phyloP scores from a whole-genome alignment of 225 moss, liverwort and hornwort genomes.

The Rhytidiadelphus loreus region DNA sequence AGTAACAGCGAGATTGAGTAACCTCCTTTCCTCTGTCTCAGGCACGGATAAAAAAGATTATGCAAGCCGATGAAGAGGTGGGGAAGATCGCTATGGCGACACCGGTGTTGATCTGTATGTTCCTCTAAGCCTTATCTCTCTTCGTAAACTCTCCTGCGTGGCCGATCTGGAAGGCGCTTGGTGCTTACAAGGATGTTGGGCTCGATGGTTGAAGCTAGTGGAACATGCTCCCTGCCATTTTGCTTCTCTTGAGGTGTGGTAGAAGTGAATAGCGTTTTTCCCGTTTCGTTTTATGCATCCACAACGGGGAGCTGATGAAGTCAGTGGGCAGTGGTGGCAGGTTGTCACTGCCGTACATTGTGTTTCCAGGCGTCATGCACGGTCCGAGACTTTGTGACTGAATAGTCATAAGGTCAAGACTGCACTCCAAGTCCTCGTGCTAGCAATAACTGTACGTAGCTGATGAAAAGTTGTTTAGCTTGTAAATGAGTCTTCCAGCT shows the following conservation, averaged over 20 bases:
- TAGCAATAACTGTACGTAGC: not conserved
- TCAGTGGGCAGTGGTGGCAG: constrained; percentile 59
- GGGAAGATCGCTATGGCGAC: constrained; percentile 99
- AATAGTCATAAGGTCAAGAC: constrained; percentile 46
- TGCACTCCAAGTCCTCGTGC: constrained; percentile 33
- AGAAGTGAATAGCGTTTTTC: not conserved
- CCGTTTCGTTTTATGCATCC: constrained; percentile 4
- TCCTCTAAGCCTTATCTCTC: not conserved
- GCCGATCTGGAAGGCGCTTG: not conserved
- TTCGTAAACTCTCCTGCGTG: not conserved
- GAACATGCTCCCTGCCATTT: not conserved
- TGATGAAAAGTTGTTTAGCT: constrained; percentile 6
- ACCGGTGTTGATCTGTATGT: constrained; percentile 92
- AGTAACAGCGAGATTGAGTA: not conserved
- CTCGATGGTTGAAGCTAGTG: not conserved
- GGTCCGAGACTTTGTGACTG: constrained; percentile 59
- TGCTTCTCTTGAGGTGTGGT: not conserved
- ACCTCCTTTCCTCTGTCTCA: constrained; percentile 12
- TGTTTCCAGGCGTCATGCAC: constrained; percentile 39
- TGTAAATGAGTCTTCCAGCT: not conserved
- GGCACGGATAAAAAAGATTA: constrained; percentile 99
- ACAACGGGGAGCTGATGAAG: constrained; percentile 30
- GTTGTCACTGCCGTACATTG: constrained; percentile 49
- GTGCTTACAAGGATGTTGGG: not conserved
- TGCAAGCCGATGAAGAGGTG: constrained; percentile 99